Base-by-base conservation (phyloP, 805 yeast genomes). In the Danielia reshetovae region DNA sequence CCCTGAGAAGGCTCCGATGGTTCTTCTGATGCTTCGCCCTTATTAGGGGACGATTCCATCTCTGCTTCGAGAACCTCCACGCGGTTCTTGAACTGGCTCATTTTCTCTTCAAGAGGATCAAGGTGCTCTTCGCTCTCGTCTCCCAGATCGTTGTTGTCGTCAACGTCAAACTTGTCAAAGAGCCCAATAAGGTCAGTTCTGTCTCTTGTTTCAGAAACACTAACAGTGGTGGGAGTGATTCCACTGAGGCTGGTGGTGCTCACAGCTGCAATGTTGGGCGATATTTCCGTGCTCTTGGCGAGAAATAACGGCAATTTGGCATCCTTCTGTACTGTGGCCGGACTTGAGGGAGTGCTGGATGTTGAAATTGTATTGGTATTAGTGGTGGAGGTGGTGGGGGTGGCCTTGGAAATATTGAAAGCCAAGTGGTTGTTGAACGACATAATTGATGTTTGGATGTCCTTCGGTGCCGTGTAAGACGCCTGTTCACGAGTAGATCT, bases 331-430 rank as follows among this genome's bases (percentile, higher is more conserved):
- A 18, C 24, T 4, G 18, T 18, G 12, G 36, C 22, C 8, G 40
- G 29, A 29, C 38, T 42, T 10, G 49, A 37, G 4, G 45, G 35
- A 10, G 32, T n/a, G 29, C 41, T 31, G 35, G 41, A 24, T 44
- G 35, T 7, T 14, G 47, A 53, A 4, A 54, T 44, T 11, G 63
- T 55, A 36, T 49, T 60, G 24, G 59, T 49, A 30, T 62, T 61
- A 15, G 67, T 59, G 6, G 70, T 65, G 12, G 70, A 64, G 2
- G 71, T 65, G 2, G 72, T 66, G 13, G 72, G 61, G 7, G 61
- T 54, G 3, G 72, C 49, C 43, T 67, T 67, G 17, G 62, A 47
- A 15, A 65, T 50, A 38, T 54, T 66, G 44, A 64, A 65, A 8
- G 56, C 52, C 34, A 58, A 45, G 21, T 49, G 55, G 30, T 52